A percentile compares a stretch with the other conserved stretches of the same genome.
Conservation (phyloP, 306 rosid species). For the Oemleria cerasiformis region DNA sequence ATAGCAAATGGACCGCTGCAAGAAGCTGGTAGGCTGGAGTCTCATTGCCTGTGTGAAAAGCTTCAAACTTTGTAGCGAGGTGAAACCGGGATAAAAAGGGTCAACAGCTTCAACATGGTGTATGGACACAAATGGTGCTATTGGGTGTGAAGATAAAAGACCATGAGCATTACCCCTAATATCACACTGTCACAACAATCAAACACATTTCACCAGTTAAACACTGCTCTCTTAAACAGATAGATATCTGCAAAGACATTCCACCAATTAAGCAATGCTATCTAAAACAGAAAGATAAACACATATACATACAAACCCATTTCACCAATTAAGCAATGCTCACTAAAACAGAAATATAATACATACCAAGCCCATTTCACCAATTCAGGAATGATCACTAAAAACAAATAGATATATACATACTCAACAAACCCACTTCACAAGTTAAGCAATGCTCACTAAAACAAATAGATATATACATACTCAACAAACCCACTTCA, state of each 20-base stretch:
- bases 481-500: background rate
- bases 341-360: background rate
- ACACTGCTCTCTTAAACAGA: background rate
- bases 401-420: too few relatives aligned
- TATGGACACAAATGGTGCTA: slow-evolving; percentile 74
- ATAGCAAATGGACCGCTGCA: slow-evolving; percentile 72
- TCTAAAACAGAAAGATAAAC: background rate
- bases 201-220: background rate
- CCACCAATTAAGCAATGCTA: slow-evolving; percentile 6
- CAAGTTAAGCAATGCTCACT: background rate
- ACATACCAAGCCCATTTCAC: background rate
- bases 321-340: slow-evolving; percentile 3
- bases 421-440: background rate
- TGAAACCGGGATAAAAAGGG: slow-evolving; percentile 67
- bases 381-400: background rate
- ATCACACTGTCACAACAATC: slow-evolving; percentile 52
- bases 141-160: slow-evolving; percentile 70
- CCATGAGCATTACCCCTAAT: slow-evolving; percentile 73
- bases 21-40: slow-evolving; percentile 55
- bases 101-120: slow-evolving; percentile 77
- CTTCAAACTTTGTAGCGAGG: slow-evolving; percentile 58
- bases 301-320: background rate
- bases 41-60: slow-evolving; percentile 68
- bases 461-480: too few relatives aligned
- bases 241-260: background rate